Conservation (phyloP, 2,329 filamentous ascomycete genomes). For the Aspergillus sp. region DNA sequence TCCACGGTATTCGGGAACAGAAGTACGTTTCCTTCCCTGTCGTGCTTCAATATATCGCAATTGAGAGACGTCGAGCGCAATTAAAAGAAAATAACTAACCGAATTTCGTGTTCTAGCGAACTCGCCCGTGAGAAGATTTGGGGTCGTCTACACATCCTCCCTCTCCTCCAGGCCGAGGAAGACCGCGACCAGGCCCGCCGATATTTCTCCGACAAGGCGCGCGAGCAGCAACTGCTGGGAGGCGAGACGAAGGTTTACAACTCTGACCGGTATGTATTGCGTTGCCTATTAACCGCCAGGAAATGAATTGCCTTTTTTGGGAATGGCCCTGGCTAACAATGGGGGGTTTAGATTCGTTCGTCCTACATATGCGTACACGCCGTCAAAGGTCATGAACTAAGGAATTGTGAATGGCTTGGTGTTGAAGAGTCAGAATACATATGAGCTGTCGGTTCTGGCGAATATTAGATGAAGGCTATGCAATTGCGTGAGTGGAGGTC, state of each 20-base stretch:
- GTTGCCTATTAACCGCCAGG: background rate
- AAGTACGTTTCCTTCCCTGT: conserved; percentile 62
- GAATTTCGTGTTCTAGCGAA: conserved; percentile 61
- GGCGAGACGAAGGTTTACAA: conserved; percentile 83
- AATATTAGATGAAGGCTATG: background rate
- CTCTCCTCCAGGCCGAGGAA: conserved; percentile 91
- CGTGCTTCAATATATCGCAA: background rate
- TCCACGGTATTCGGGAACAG: conserved; percentile 81
- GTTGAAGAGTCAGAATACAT: background rate
- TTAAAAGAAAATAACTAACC: background rate
- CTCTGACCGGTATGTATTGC: conserved; percentile 70
- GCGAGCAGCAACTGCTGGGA: conserved; percentile 88
- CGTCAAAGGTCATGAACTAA: conserved; percentile 62
- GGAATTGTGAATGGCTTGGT: background rate
- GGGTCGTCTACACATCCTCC: conserved; percentile 92
- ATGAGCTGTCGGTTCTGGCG: background rate
- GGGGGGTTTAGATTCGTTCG: conserved; percentile 66
- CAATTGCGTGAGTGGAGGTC: background rate
- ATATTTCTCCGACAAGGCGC: conserved; percentile 78
- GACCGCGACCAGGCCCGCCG: conserved; percentile 91
- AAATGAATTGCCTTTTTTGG: background rate
- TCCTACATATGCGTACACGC: conserved; percentile 74
- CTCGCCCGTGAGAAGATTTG: conserved; percentile 97
- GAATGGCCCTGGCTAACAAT: background rate
- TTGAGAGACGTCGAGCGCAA: background rate